Evolutionary conservation across 2,329 filamentous ascomycete species (phyloP).

Genomic region (Raffaelea ambrosiae): DNA sequence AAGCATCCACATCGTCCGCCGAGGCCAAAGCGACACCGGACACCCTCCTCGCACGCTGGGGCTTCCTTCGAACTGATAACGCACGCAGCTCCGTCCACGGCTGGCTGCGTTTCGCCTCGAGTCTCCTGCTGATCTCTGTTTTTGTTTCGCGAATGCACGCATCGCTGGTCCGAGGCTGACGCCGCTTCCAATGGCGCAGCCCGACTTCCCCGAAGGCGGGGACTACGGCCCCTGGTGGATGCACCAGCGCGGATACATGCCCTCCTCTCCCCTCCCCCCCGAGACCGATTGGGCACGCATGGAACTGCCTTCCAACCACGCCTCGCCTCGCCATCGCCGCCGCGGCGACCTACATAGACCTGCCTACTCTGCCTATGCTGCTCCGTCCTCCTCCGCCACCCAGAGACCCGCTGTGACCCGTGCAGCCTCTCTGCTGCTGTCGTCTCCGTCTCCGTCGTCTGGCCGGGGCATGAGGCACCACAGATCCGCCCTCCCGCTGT

Average conservation of each 20-base stretch:
- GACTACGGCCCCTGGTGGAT: conserved; percentile 17
- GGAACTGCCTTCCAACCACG: conserved; percentile 15
- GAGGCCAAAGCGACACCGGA: too few relatives aligned
- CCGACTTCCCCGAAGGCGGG: conserved; percentile 16
- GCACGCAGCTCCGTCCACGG: neutral
- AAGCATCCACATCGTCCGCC: too few relatives aligned
- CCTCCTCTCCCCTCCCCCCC: conserved; percentile 13
- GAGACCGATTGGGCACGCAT: conserved; percentile 20
- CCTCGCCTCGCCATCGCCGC: conserved; percentile 21
- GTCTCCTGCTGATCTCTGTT: too few relatives aligned
- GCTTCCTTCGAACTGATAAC: neutral
- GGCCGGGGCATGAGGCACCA: conserved; percentile 18
- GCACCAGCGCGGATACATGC: conserved; percentile 14
- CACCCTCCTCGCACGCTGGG: too few relatives aligned
- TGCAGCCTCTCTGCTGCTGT: conserved; percentile 13
- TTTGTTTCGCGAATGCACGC: conserved; percentile 10
- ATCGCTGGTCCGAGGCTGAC: conserved; percentile 16
- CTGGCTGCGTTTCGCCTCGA: too few relatives aligned
- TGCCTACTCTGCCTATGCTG: conserved; percentile 13
- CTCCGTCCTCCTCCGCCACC: conserved; percentile 6
- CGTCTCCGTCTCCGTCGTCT: conserved; percentile 11
- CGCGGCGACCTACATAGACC: conserved; percentile 18
- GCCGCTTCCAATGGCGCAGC: conserved; percentile 23
- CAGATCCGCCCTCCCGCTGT: conserved; percentile 19
- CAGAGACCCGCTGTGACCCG: conserved; percentile 11